phyloP scores from a whole-genome alignment of 345 rosid species.

The Eucalyptus pauciflora region DNA sequence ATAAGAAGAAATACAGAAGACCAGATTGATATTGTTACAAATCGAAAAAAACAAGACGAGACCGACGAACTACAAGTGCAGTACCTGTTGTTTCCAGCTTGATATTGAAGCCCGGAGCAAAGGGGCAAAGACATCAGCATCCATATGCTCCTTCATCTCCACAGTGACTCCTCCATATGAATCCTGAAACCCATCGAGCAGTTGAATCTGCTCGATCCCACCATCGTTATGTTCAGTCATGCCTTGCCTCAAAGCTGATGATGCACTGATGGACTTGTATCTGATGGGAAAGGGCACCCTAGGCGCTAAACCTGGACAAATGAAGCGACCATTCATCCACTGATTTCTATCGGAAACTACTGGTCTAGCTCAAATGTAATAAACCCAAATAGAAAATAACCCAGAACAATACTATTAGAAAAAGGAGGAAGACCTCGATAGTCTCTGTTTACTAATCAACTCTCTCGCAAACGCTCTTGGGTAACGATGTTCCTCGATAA shows the following conservation, averaged over 20 bases:
- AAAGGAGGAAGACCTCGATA: neutral
- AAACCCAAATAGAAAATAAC: neutral
- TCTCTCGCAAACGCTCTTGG: neutral
- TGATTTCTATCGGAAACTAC: neutral
- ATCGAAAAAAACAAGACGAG: neutral
- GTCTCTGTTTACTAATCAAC: neutral
- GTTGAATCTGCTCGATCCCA: conserved; percentile 1
- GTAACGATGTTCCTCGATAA: neutral
- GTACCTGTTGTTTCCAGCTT: conserved; percentile 45
- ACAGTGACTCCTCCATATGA: conserved; percentile 37
- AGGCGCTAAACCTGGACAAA: neutral
- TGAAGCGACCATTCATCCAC: neutral
- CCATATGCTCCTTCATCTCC: conserved; percentile 26
- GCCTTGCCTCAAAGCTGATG: neutral
- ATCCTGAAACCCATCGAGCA: conserved; percentile 33
- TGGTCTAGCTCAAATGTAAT: neutral
- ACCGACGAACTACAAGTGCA: neutral
- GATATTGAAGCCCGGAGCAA: conserved; percentile 42
- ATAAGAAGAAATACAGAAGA: neutral
- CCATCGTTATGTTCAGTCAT: neutral
- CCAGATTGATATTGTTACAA: neutral
- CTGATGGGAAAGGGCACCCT: neutral
- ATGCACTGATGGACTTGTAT: conserved; percentile 1
- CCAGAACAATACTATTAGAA: neutral
- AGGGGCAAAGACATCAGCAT: conserved; percentile 11